Percentiles rank a stretch among this genome's conserved stretches.
Evolutionary conservation across 1,284 basidiomycete genomes (phyloP).

Genomic region (Porogramme epimiltina): DNA sequence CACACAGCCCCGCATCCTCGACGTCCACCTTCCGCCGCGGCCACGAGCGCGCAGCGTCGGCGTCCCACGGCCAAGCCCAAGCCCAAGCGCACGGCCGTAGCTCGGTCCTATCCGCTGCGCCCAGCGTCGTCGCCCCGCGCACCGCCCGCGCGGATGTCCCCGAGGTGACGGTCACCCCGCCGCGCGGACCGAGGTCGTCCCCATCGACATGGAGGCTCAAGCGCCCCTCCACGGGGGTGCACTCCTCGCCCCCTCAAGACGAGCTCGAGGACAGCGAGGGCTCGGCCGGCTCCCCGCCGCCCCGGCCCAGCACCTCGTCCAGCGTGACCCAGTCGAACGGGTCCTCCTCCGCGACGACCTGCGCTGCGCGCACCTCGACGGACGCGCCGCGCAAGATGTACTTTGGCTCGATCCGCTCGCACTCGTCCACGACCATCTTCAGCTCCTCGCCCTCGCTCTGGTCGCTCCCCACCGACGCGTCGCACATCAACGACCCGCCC

Average conservation of each 20-base stretch:
- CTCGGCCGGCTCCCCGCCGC: slow-evolving; percentile 35
- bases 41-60: slow-evolving; percentile 7
- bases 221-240: slow-evolving; percentile 62
- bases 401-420: slow-evolving; percentile 50
- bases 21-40: slow-evolving; percentile 23
- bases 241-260: slow-evolving; percentile 41
- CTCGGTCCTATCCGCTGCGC: slow-evolving; percentile 26
- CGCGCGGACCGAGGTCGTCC: too few species aligned
- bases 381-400: slow-evolving; percentile 47
- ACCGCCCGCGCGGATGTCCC: slow-evolving; percentile 21
- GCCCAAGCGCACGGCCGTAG: slow-evolving; percentile 26
- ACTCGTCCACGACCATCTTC: slow-evolving; percentile 40
- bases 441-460: slow-evolving; percentile 42
- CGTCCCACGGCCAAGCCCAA: too few species aligned
- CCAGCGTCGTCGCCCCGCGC: slow-evolving; percentile 18
- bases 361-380: slow-evolving; percentile 39
- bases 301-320: slow-evolving; percentile 70
- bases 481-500: slow-evolving; percentile 39
- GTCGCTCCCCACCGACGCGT: slow-evolving; percentile 40
- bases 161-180: slow-evolving; percentile 23
- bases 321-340: slow-evolving; percentile 52
- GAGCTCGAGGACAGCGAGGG: slow-evolving; percentile 10
- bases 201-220: slow-evolving; percentile 42
- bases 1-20: slow-evolving; percentile 23
- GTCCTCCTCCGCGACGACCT: slow-evolving; percentile 42